A percentile compares a stretch with the other conserved stretches of the same genome.
These are phyloP conservation scores for Capronia coronata DNA, from an alignment of 2,329 filamentous ascomycete genomes.

Conservation along the genomic window DNA sequence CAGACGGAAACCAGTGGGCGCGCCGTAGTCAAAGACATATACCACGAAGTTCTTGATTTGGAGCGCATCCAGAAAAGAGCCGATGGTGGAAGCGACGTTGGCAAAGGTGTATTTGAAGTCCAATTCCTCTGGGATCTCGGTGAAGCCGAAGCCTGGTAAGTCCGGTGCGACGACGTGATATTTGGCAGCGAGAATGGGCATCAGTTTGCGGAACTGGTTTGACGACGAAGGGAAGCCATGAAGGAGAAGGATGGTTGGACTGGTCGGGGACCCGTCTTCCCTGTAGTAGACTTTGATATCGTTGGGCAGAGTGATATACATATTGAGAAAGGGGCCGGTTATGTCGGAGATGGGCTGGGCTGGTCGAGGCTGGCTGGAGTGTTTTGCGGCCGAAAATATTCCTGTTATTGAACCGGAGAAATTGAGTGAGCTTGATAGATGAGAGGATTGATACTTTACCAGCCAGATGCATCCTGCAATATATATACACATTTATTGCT, in stretches of 20 bases:
- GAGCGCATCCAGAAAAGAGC: slow-evolving; percentile 46
- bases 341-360: background rate
- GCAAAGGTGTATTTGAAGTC: slow-evolving; percentile 52
- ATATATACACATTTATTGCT: no score
- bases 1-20: slow-evolving; percentile 50
- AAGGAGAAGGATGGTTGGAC: slow-evolving; percentile 41
- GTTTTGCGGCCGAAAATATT: no score
- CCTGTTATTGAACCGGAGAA: no score
- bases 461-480: no score
- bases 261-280: slow-evolving; percentile 31
- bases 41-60: slow-evolving; percentile 45
- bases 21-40: slow-evolving; percentile 60
- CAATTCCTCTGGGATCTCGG: slow-evolving; percentile 37
- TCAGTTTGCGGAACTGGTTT: slow-evolving; percentile 42
- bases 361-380: background rate
- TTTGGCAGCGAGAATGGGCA: slow-evolving; percentile 38
- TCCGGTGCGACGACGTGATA: slow-evolving; percentile 52
- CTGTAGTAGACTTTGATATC: slow-evolving; percentile 36
- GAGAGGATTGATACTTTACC: no score
- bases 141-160: slow-evolving; percentile 56
- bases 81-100: slow-evolving; percentile 44
- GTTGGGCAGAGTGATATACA: slow-evolving; percentile 22
- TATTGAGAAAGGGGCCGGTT: background rate
- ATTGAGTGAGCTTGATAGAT: no score
- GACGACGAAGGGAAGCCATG: slow-evolving; percentile 46